Evolutionary conservation across 2,329 filamentous ascomycete genomes (phyloP).

Genomic region (Cladosporium sp.): DNA sequence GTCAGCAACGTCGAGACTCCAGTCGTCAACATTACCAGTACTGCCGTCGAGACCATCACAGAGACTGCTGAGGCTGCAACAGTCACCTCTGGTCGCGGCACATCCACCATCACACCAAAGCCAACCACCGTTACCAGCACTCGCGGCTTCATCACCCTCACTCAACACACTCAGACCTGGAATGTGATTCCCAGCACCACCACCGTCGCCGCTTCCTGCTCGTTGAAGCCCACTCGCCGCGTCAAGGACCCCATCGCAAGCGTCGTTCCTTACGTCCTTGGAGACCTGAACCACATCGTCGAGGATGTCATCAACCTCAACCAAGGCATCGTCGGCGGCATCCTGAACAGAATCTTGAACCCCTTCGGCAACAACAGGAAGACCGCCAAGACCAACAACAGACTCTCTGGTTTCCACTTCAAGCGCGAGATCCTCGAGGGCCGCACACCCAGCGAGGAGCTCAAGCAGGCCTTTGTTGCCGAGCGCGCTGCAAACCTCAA

Average conservation of each 20-base stretch:
- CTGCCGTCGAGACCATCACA: conserved; percentile 28
- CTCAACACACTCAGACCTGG: conserved; percentile 24
- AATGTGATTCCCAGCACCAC: conserved; percentile 24
- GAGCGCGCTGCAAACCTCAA: conserved; percentile 26
- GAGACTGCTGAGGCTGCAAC: conserved; percentile 30
- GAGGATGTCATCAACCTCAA: conserved; percentile 14
- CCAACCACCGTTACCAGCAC: conserved; percentile 26
- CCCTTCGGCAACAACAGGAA: conserved; percentile 4
- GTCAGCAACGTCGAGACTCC: conserved; percentile 26
- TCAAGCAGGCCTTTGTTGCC: conserved; percentile 25
- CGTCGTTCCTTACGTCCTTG: conserved; percentile 32
- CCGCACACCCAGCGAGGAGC: conserved; percentile 22
- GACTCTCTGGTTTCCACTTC: conserved; percentile 23
- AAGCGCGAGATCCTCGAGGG: conserved; percentile 28
- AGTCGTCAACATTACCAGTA: conserved; percentile 31
- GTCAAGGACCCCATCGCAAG: conserved; percentile 30
- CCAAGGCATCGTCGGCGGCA: conserved; percentile 7
- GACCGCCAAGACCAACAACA: background rate
- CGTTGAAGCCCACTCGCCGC: conserved; percentile 16
- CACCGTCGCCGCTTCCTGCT: conserved; percentile 21
- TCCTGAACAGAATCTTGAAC: conserved; percentile 10
- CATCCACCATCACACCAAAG: conserved; percentile 25
- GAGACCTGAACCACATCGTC: conserved; percentile 18
- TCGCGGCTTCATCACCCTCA: conserved; percentile 31
- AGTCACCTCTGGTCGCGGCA: conserved; percentile 20